Evolutionary conservation across 768 basidiomycete species (phyloP).

Genomic region (Leccinum variicolor): DNA sequence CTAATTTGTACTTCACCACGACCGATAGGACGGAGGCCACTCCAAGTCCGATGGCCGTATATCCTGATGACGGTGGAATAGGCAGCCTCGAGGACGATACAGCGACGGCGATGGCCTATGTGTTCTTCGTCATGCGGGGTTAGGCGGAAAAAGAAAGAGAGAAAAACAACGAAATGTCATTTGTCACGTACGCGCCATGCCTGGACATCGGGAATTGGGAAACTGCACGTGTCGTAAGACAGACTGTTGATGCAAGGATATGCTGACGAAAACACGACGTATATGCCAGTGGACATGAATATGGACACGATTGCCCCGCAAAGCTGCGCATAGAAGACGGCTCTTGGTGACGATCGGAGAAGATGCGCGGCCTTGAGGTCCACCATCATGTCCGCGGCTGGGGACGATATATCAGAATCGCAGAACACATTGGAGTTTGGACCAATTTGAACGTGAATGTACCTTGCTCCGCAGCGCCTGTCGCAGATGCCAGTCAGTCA

Average conservation of each 20-base stretch:
- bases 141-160: not conserved
- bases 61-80: not conserved
- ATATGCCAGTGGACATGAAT: slow-evolving; percentile 1
- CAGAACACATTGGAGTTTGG: not conserved
- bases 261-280: slow-evolving; percentile 1
- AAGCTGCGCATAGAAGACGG: not conserved
- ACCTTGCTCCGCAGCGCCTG: slow-evolving; percentile 2
- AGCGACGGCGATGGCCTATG: not conserved
- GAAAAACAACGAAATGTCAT: not conserved
- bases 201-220: slow-evolving; percentile 4
- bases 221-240: slow-evolving; percentile 1
- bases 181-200: not conserved
- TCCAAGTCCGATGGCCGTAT: not conserved
- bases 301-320: slow-evolving; percentile 1
- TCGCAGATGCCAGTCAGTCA: not conserved
- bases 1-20: slow-evolving; percentile 1
- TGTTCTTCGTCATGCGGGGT: not conserved
- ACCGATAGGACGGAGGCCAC: not conserved
- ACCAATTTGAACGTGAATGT: not conserved
- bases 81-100: not conserved
- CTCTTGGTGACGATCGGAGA: not conserved
- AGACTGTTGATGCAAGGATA: slow-evolving; percentile 1
- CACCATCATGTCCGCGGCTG: not conserved
- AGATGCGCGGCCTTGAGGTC: not conserved
- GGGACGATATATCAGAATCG: not conserved